These are phyloP conservation scores for Cystobasidium onofrii DNA, from an alignment of 768 basidiomycete genomes.

Conservation along the genomic window DNA sequence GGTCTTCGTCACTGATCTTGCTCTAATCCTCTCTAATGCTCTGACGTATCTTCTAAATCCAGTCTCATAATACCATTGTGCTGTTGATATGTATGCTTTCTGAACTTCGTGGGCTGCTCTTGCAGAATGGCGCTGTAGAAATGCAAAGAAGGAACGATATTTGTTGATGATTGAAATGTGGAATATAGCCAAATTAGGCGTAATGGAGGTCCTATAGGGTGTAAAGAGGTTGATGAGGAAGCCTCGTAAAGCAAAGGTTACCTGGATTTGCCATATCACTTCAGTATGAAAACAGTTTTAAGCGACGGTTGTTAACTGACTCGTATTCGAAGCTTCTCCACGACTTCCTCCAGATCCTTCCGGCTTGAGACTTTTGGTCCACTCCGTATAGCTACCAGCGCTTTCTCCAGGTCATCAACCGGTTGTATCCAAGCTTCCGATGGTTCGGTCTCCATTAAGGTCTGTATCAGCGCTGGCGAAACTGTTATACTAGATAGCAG, in stretches of 20 bases:
- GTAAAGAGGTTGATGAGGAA: slow-evolving; percentile 78
- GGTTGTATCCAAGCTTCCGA: slow-evolving; percentile 79
- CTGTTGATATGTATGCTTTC: slow-evolving; percentile 70
- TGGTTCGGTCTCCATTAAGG: slow-evolving; percentile 75
- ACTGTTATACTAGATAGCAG: slow-evolving; percentile 73
- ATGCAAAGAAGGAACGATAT: slow-evolving; percentile 69
- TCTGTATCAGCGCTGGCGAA: slow-evolving; percentile 65
- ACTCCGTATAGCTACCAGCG: slow-evolving; percentile 59
- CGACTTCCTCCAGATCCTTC: slow-evolving; percentile 68
- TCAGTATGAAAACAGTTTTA: too few species aligned
- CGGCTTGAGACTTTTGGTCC: slow-evolving; percentile 79
- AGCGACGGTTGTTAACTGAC: too few species aligned
- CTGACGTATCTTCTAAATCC: slow-evolving; percentile 83
- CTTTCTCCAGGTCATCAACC: slow-evolving; percentile 70
- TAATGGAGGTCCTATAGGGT: slow-evolving; percentile 70
- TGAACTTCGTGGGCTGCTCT: slow-evolving; percentile 78
- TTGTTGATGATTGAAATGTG: slow-evolving; percentile 80
- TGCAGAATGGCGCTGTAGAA: slow-evolving; percentile 73
- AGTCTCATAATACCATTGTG: slow-evolving; percentile 89
- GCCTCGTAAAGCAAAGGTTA: slow-evolving; percentile 73
- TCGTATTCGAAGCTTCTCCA: slow-evolving; percentile 78
- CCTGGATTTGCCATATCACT: slow-evolving; percentile 50
- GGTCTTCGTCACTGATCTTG: slow-evolving; percentile 42
- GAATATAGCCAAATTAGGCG: slow-evolving; percentile 85
- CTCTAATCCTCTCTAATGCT: slow-evolving; percentile 70